Conservation (phyloP, 2,329 filamentous ascomycete species). For the Fusarium musae region DNA sequence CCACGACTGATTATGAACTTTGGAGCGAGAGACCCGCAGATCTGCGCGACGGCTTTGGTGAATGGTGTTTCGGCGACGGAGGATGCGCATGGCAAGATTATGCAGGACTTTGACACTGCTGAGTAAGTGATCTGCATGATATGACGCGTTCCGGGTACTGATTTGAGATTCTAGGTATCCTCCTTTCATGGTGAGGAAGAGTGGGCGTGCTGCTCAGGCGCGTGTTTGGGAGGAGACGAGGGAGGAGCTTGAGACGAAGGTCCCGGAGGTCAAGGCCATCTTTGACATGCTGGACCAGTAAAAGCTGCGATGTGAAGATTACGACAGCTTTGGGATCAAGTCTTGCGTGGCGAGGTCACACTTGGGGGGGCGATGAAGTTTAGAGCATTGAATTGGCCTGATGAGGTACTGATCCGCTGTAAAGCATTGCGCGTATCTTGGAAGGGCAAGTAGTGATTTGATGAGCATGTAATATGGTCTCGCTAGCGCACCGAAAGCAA, state of each 20-base stretch:
- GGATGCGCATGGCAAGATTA: conserved; percentile 50
- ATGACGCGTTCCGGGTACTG: not conserved
- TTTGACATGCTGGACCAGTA: conserved; percentile 35
- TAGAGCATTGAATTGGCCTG: too few species aligned
- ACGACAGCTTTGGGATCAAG: not conserved
- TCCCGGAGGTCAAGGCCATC: conserved; percentile 39
- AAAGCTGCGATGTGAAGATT: too few species aligned
- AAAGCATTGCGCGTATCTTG: not conserved
- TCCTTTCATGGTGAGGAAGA: conserved; percentile 50
- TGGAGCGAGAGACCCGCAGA: conserved; percentile 49
- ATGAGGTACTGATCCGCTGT: not conserved
- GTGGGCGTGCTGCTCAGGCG: conserved; percentile 36
- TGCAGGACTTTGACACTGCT: conserved; percentile 52
- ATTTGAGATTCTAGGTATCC: conserved; percentile 44
- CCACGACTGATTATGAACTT: conserved; percentile 53
- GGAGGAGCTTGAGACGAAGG: conserved; percentile 38
- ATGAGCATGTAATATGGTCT: too few species aligned
- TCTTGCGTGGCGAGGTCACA: rapidly evolving
- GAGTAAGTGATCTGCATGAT: conserved; percentile 38
- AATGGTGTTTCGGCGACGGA: conserved; percentile 49
- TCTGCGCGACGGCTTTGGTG: conserved; percentile 52
- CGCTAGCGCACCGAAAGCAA: not conserved
- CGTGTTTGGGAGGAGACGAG: conserved; percentile 43
- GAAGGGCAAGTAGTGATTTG: not conserved
- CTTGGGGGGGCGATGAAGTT: not conserved